Evolutionary conservation across 2,329 filamentous ascomycete species (phyloP), one percentile per base, ranked within the genome.

Genomic region (Xenoacremonium recifei): DNA sequence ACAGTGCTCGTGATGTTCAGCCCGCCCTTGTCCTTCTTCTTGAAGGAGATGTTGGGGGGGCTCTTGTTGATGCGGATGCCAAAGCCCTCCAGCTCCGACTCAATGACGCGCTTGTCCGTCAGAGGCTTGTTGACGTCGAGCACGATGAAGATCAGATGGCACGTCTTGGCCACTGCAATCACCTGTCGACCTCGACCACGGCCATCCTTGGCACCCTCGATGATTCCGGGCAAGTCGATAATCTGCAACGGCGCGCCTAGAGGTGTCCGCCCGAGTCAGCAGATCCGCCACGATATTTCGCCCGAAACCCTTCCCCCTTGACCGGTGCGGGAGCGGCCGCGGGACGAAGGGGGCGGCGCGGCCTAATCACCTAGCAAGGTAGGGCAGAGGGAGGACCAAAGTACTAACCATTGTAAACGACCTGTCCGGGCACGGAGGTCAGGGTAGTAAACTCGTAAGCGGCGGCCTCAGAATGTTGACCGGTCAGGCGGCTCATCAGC

Each of bases 371-470:
- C n/a, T n/a, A n/a, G n/a, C n/a, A n/a, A n/a, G n/a, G n/a, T n/a
- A n/a, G n/a, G n/a, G n/a, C n/a, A 30, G 42, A n/a, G n/a, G n/a
- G n/a, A n/a, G n/a, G n/a, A 27, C 35, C 23, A 37, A n/a, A 19
- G 30, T 37, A 62, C 65, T 50, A 63, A 77, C 77, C 93, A 62
- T 99, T 97, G 72, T 97, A 97, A 57, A 86, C 72, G 48, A 99
- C 90, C 72, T 97, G 93, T 40, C 93, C 93, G 31, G 93, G 93
- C 36, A 99, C 93, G 34, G 92, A 96, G 25, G 93, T 99, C 66
- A 99, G 77, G 40, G 93, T 99, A 53, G 93, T 99, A 74, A 99
- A 99, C 66, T 99, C 93, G 70, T 99, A 99, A 39, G 92, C 93
- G 15, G 93, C 93, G 42, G 84, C 92, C 76, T 99, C 93, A 3